Evolutionary conservation across 805 yeast genomes (phyloP).

Genomic region (Ogataea zsoltii): DNA sequence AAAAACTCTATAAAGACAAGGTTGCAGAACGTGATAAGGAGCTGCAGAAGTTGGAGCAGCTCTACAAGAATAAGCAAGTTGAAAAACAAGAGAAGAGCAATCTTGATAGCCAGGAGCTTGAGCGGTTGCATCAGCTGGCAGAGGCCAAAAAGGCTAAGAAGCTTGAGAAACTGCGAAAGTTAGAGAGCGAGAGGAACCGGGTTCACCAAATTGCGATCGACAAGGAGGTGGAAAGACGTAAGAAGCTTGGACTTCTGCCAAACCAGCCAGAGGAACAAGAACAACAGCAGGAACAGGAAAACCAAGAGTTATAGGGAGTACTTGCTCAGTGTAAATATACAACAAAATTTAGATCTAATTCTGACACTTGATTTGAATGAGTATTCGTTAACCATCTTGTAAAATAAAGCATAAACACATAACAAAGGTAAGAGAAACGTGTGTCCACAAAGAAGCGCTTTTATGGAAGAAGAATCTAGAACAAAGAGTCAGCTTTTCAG

Average conservation of each 20-base stretch:
- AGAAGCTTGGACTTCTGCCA: constrained; percentile 15
- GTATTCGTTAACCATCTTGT: constrained; percentile 1
- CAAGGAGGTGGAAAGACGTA: constrained; percentile 31
- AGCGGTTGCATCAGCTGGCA: constrained; percentile 32
- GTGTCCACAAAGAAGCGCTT: constrained; percentile 4
- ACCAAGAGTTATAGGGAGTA: background rate
- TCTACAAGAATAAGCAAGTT: constrained; percentile 18
- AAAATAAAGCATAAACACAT: background rate
- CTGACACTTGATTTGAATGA: background rate
- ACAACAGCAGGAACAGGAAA: background rate
- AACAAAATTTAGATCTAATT: no score
- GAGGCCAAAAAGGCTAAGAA: constrained; percentile 29
- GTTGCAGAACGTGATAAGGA: constrained; percentile 30
- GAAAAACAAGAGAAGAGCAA: constrained; percentile 16
- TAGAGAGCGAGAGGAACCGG: constrained; percentile 22
- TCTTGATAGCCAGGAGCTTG: constrained; percentile 30
- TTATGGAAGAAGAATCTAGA: background rate
- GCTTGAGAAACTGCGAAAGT: constrained; percentile 17
- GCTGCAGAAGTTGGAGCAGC: constrained; percentile 27
- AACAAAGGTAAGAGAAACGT: background rate
- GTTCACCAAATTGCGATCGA: constrained; percentile 29
- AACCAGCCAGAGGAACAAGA: background rate
- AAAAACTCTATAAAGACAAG: constrained; percentile 15
- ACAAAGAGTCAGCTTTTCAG: constrained; percentile 17
- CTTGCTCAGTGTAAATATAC: no score